Base-by-base conservation (phyloP, 495 filamentous ascomycete species). In the Rusavskia elegans region DNA sequence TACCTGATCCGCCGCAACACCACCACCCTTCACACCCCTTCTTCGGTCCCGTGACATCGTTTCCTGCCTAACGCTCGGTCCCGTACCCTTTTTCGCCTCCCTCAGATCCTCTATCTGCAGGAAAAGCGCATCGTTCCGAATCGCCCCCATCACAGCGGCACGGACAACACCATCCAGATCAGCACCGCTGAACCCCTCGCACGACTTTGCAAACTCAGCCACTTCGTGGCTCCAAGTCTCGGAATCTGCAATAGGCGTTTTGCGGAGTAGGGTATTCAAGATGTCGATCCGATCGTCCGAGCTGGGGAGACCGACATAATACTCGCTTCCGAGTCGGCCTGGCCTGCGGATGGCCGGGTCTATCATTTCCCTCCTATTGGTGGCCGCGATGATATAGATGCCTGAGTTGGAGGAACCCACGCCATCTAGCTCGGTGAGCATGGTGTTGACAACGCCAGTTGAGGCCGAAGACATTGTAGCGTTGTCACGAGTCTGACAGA, bases 381-480 rank as follows among this genome's bases (percentile, higher is more conserved):
- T 96, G 1, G 92, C 92, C 14, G 87, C 92, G 54, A 98, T 84
- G 27, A 98, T 85, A 64, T 94, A 96, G 58, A 98, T 90, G 3
- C 93, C 90, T 40, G 77, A 72, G 16, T 93, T 81, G 51, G 79
- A 83, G 53, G 75, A 79, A 35, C 32, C 32, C 14, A 95, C 72
- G 23, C 92, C 92, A 61, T 98, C 92, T 1, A 98, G 75, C 66
- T 98, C 92, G 1, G 92, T 97, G n/a, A 98, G 79, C 0, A 98
- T 73, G 13, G 92, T 93, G 64, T 97, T 98, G 53, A 98, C 92
- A 19, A 98, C 87, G 40, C 92, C 78, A 10, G 87, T 80, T 48
- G 83, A 86, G 32, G 85, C 81, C 62, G 97, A 89, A 14, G 82
- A 85, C 10, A 87, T 73, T 1, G 32, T 35, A 5, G 80, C 79